Conservation (phyloP, 2,329 filamentous ascomycete species). For the Apiospora koreana region DNA sequence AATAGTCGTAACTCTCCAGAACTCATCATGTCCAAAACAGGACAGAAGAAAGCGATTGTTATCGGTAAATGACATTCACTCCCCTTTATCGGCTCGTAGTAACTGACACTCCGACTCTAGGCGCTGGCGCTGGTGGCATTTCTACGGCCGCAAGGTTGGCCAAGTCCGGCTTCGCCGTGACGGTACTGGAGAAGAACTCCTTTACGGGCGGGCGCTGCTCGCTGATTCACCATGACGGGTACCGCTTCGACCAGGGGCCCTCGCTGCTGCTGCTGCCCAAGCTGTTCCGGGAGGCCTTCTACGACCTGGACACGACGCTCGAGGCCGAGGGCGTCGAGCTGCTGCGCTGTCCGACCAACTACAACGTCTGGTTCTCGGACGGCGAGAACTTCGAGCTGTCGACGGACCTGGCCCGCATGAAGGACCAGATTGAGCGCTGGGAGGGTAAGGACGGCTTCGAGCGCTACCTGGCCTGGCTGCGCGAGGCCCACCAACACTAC, state of each 20-base stretch:
- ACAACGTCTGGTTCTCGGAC: constrained; percentile 73
- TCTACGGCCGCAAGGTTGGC: constrained; percentile 72
- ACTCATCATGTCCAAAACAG: constrained; percentile 20
- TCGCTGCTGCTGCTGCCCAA: constrained; percentile 72
- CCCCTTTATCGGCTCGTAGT: neutral
- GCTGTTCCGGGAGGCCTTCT: constrained; percentile 69
- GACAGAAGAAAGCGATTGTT: constrained; percentile 50
- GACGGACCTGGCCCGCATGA: constrained; percentile 72
- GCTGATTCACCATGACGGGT: constrained; percentile 60
- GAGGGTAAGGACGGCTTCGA: constrained; percentile 72
- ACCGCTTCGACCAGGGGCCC: constrained; percentile 76
- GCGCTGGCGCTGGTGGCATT: constrained; percentile 71
- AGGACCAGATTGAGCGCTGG: constrained; percentile 69
- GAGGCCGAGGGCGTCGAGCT: constrained; percentile 67
- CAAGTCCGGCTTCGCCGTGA: constrained; percentile 70
- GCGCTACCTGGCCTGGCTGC: constrained; percentile 66
- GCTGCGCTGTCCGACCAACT: constrained; percentile 74
- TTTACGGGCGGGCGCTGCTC: constrained; percentile 74
- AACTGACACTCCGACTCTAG: constrained; percentile 34
- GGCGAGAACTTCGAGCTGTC: constrained; percentile 63
- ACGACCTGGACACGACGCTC: constrained; percentile 67
- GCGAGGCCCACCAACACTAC: constrained; percentile 70
- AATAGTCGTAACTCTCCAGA: neutral
- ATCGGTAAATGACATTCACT: constrained; percentile 43
- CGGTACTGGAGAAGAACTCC: constrained; percentile 75